phyloP scores from a whole-genome alignment of 768 basidiomycete species.

The Tremella yokohamensis region DNA sequence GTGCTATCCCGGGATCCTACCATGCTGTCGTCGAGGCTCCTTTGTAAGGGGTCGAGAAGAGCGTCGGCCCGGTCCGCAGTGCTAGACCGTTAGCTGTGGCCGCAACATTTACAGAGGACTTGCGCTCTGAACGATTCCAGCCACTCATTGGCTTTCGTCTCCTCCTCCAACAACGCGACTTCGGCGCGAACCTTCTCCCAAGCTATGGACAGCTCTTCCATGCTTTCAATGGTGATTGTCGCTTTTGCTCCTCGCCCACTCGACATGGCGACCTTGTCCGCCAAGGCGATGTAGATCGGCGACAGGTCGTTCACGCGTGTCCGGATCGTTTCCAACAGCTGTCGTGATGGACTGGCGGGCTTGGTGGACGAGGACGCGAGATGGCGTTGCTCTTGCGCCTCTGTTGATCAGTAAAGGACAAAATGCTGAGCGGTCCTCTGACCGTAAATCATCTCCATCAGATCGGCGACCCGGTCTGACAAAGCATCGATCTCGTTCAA shows the following conservation, averaged over 20 bases:
- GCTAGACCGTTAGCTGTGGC: slow-evolving; percentile 54
- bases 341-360: slow-evolving; percentile 58
- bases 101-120: slow-evolving; percentile 11
- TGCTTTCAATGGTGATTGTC: slow-evolving; percentile 56
- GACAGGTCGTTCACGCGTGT: background rate
- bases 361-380: slow-evolving; percentile 62
- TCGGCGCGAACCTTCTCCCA: slow-evolving; percentile 80
- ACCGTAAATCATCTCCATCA: slow-evolving; percentile 34
- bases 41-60: slow-evolving; percentile 95
- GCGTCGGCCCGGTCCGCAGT: slow-evolving; percentile 82
- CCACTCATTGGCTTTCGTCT: slow-evolving; percentile 97
- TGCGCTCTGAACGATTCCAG: slow-evolving; percentile 83
- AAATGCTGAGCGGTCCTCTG: background rate
- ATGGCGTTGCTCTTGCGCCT: slow-evolving; percentile 89
- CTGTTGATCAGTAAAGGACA: slow-evolving; percentile 52
- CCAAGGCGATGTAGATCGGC: background rate
- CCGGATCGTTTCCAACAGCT: slow-evolving; percentile 49
- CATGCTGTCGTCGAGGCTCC: slow-evolving; percentile 84
- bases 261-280: background rate
- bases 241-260: slow-evolving; percentile 45
- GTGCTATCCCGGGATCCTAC: slow-evolving; percentile 54
- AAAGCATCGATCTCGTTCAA: slow-evolving; percentile 2
- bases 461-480: background rate
- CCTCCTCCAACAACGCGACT: slow-evolving; percentile 76
- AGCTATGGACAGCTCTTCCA: slow-evolving; percentile 66